These are phyloP conservation scores for Aureobasidium sp. DNA, from an alignment of 2,329 filamentous ascomycete genomes.

Conservation along the genomic window DNA sequence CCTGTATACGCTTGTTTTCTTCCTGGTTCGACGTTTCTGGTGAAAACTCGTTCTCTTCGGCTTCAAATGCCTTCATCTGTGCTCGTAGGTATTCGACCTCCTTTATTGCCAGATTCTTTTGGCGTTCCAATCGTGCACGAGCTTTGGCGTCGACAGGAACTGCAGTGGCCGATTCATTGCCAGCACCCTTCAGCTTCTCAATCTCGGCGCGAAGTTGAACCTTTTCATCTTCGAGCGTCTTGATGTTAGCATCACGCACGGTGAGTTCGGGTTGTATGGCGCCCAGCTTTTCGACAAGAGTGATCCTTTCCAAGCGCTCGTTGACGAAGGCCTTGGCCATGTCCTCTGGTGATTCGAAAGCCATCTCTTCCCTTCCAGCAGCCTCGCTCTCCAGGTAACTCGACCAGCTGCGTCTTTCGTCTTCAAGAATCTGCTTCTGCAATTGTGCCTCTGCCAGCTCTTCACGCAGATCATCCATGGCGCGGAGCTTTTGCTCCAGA, in stretches of 20 bases:
- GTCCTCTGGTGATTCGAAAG: slow-evolving; percentile 82
- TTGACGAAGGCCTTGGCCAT: slow-evolving; percentile 76
- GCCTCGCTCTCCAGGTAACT: slow-evolving; percentile 68
- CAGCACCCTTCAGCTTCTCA: slow-evolving; percentile 51
- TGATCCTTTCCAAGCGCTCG: slow-evolving; percentile 70
- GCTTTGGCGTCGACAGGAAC: slow-evolving; percentile 51
- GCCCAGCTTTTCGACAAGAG: slow-evolving; percentile 72
- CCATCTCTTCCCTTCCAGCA: slow-evolving; percentile 49
- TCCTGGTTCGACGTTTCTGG: slow-evolving; percentile 68
- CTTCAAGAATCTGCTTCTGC: slow-evolving; percentile 77
- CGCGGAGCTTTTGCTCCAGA: slow-evolving; percentile 66
- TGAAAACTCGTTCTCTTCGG: slow-evolving; percentile 79
- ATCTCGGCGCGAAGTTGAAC: slow-evolving; percentile 56
- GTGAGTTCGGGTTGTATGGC: slow-evolving; percentile 66
- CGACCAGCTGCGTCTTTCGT: slow-evolving; percentile 80
- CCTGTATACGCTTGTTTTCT: slow-evolving; percentile 63
- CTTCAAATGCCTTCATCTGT: slow-evolving; percentile 77
- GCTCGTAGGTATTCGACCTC: slow-evolving; percentile 91
- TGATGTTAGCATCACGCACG: slow-evolving; percentile 68
- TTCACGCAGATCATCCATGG: slow-evolving; percentile 62
- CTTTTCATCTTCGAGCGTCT: slow-evolving; percentile 62
- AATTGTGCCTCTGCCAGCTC: slow-evolving; percentile 72
- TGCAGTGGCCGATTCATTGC: slow-evolving; percentile 24
- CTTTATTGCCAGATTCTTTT: slow-evolving; percentile 75
- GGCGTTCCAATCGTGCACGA: slow-evolving; percentile 69